Evolutionary conservation across 768 basidiomycete genomes (phyloP), one percentile per base, ranked within the genome.

Genomic region (Boletus speciosus): DNA sequence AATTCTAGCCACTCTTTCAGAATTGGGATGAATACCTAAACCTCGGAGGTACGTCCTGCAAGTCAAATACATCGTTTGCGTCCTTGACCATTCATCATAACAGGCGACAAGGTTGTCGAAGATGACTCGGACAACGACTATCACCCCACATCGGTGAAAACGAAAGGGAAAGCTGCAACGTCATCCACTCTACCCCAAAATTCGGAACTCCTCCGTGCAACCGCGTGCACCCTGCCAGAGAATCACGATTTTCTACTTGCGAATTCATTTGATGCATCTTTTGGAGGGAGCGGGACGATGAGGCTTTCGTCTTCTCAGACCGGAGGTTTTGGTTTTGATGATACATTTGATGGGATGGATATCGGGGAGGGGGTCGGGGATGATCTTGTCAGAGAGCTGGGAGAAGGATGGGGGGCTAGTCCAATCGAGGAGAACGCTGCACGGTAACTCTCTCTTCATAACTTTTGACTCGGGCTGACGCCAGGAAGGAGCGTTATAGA

Each of bases 321-420:
- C 6, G 80, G 67, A 16, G 74, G 70, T 14, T 79, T 84, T 38
- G 74, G 65, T 19, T 77, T 82, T 35, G 76, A 80, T 32, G 83
- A 84, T 56, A 77, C 81, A 39, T 76, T 78, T 19, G 86, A 82
- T 50, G 83, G 75, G 21, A 61, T 84, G 23, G 86, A 82, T 55
- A 63, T 85, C 16, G 79, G 71, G n/a, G 79, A 75, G 7, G 83
- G 78, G 21, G 68, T 91, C 16, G 87, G 84, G 4, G 88, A 89
- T 43, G 90, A 91, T 60, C 72, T 92, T 27, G 87, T 85, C 8
- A 78, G 76, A 56, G 89, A 92, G 61, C 75, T 92, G 3, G 90
- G 88, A 31, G 82, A 83, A 61, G 83, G 77, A 23, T 90, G 89
- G 88, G 81, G 77, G 19, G 74, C 40, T 29, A 50, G 44, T 45